Evolutionary conservation across 2,329 filamentous ascomycete genomes (phyloP).

Genomic region (Plectosphaerella cucumerina): DNA sequence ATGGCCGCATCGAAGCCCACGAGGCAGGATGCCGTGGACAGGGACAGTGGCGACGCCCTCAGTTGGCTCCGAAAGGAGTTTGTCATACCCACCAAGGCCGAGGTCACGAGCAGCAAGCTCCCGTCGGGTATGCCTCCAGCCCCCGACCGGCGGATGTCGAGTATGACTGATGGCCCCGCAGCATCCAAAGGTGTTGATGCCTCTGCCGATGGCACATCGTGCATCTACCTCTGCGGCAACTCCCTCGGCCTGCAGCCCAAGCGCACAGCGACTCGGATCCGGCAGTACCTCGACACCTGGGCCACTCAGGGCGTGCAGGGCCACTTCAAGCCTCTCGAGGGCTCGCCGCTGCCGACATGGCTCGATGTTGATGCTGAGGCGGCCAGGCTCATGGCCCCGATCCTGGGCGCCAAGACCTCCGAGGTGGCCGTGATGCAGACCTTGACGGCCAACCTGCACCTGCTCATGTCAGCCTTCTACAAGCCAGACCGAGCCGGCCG

Average conservation of each 20-base stretch:
- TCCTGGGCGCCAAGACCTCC: conserved; percentile 64
- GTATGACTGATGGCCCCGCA: not conserved
- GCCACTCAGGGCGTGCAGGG: conserved; percentile 74
- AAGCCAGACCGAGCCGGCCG: conserved; percentile 49
- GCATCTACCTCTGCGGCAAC: conserved; percentile 85
- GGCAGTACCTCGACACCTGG: conserved; percentile 73
- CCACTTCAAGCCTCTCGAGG: conserved; percentile 67
- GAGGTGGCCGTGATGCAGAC: conserved; percentile 84
- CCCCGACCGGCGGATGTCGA: not conserved
- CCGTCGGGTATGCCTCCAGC: not conserved
- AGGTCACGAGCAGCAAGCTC: conserved; percentile 22
- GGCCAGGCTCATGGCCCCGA: conserved; percentile 57
- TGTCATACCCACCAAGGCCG: conserved; percentile 55
- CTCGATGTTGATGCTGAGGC: conserved; percentile 69
- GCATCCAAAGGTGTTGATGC: not conserved
- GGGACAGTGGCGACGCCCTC: conserved; percentile 55
- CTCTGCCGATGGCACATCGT: conserved; percentile 19
- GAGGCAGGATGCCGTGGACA: conserved; percentile 10
- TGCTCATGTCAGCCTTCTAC: conserved; percentile 80
- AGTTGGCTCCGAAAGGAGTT: conserved; percentile 60
- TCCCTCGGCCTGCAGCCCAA: conserved; percentile 81
- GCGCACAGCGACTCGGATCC: conserved; percentile 51
- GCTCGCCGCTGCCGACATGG: conserved; percentile 65
- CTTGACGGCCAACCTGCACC: conserved; percentile 68
- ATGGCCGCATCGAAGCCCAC: not conserved